A percentile compares a stretch with the other conserved stretches of the same genome.
Evolutionary conservation across 371 early-diverging fungal species (phyloP).

Genomic region (Rhizopus arrhizus): DNA sequence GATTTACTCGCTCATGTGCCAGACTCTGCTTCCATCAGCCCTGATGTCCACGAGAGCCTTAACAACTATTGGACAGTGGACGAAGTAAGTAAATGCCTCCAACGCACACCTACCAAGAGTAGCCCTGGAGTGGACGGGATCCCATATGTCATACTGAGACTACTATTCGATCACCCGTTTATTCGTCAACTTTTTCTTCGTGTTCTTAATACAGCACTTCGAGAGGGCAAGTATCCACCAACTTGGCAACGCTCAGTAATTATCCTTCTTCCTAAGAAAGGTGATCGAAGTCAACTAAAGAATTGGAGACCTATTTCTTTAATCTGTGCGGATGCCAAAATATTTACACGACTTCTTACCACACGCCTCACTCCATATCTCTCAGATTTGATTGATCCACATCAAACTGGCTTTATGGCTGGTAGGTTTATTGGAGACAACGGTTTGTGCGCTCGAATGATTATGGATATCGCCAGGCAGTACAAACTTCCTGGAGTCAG

Average conservation of each 20-base stretch:
- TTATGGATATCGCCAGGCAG: not conserved
- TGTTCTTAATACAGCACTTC: slow-evolving; percentile 26
- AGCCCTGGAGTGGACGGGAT: slow-evolving; percentile 39
- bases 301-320: no score
- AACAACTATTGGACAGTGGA: not conserved
- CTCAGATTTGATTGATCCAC: not conserved
- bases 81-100: not conserved
- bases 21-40: not conserved
- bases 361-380: slow-evolving; percentile 4
- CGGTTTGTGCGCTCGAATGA: not conserved
- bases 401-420: slow-evolving; percentile 15
- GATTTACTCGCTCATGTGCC: not conserved
- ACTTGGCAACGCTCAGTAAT: slow-evolving; percentile 29
- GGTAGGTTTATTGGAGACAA: slow-evolving; percentile 14
- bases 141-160: slow-evolving; percentile 32
- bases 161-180: not conserved
- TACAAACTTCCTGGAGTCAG: slow-evolving; percentile 6
- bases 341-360: slow-evolving; percentile 27
- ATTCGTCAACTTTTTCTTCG: slow-evolving; percentile 7
- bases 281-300: no score
- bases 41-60: not conserved
- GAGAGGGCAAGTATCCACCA: slow-evolving; percentile 1
- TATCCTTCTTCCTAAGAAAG: slow-evolving; percentile 1
- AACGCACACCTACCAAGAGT: slow-evolving; percentile 11
- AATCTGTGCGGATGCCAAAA: slow-evolving; percentile 18